Evolutionary conservation across 2,329 filamentous ascomycete species (phyloP), one percentile per base, ranked within the genome.

Genomic region (Fusarium graminum): DNA sequence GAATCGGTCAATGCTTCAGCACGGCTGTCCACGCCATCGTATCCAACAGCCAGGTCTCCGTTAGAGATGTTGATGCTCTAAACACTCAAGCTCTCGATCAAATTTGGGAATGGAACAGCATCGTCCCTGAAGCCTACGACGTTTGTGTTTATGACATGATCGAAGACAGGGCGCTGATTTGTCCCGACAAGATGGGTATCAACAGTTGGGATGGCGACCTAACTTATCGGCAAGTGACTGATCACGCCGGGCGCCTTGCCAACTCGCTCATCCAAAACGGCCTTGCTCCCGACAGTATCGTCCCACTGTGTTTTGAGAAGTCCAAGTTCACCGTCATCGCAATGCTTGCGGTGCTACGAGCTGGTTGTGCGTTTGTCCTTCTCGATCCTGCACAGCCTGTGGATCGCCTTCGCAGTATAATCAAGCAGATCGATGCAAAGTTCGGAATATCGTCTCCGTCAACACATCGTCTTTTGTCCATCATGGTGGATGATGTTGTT

Each of bases 261-360:
- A 45, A 2, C 17, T 7, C 4, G 7, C 26, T 51, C 16, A 11
- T 41, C 5, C 32, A 34, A 2, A 30, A 12, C 4, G 52, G 40
- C 14, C 26, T 52, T 36, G 28, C 19, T 45, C 32, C 36, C 5
- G 47, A 46, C 6, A 19, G 9, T 12, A 36, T 78, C 1, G 72
- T 80, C 6, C 49, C 49, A 1, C 3, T 59, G 1, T 59, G 38
- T 30, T 53, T 59, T 8, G 17, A 46, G 11, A 59, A 59, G 30
- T 53, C 49, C 3, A 47, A 25, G 7, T 59, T 29, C 29, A 53
- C 49, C 3, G 14, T 19, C 1, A 43, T 59, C 2, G 55, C 42
- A 4, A 40, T 53, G 13, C 43, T 59, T 2, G 55, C 12, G 7
- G 43, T 53, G 1, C 13, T 59, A 16, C 25, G 26, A 25, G 49